Evolutionary conservation across 371 early-diverging fungal species (phyloP).

Genomic region (Mortierella sp.): DNA sequence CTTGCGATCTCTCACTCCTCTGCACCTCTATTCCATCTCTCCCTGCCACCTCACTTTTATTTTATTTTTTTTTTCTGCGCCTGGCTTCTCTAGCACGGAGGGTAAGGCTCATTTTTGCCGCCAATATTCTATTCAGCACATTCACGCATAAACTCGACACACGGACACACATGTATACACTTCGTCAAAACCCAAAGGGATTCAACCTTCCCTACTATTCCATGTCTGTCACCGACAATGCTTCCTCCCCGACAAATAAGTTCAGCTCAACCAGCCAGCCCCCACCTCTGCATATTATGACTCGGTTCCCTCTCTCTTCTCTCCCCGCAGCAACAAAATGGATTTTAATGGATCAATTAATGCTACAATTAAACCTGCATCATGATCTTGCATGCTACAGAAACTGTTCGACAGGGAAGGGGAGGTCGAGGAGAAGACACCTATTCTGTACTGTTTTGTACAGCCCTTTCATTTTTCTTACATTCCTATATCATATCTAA

Average conservation of each 20-base stretch:
- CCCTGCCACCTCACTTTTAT: not conserved
- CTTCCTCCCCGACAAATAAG: too few relatives aligned
- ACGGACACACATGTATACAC: too few relatives aligned
- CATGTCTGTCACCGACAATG: too few relatives aligned
- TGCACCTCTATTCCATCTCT: not conserved
- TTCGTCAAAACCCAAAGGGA: too few relatives aligned
- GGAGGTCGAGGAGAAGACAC: not conserved
- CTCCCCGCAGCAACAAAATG: not conserved
- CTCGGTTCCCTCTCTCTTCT: too few relatives aligned
- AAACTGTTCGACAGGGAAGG: too few relatives aligned
- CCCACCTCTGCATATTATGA: too few relatives aligned
- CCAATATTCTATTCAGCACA: not conserved
- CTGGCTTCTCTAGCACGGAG: not conserved
- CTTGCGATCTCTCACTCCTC: not conserved
- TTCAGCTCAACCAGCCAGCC: too few relatives aligned
- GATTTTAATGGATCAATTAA: not conserved
- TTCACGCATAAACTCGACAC: too few relatives aligned
- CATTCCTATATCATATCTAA: not conserved
- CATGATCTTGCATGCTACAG: too few relatives aligned
- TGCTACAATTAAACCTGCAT: not conserved
- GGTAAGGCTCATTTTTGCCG: slow-evolving; percentile 15
- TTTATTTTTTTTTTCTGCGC: not conserved
- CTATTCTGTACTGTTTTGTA: not conserved
- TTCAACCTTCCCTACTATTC: too few relatives aligned
- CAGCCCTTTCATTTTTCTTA: not conserved